These are phyloP conservation scores for Chrysopogon serrulatus DNA, from an alignment of 176 grass and related monocot species.

Conservation along the genomic window DNA sequence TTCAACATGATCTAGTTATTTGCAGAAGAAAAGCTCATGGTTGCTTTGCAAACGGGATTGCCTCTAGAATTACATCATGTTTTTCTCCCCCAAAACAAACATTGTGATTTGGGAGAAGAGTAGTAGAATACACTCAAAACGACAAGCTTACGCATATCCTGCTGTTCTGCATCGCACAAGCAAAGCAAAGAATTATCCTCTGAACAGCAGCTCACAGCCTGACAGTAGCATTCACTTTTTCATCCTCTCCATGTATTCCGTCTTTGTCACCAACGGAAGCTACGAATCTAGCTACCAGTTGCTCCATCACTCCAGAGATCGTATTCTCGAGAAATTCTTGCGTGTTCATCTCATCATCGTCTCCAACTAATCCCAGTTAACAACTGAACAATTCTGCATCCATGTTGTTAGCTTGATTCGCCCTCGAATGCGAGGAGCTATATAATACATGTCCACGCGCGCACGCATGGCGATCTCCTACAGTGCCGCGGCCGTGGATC, in stretches of 20 bases:
- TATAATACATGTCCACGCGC: background rate
- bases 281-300: background rate
- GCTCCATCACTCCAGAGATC: background rate
- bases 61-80: background rate
- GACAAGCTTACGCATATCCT: background rate
- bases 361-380: background rate
- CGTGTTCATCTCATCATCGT: conserved; percentile 13
- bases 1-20: no score
- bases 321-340: background rate
- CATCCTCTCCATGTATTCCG: background rate
- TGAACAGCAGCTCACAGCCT: background rate
- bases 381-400: background rate
- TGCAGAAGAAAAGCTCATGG: no score
- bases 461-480: background rate
- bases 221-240: background rate
- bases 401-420: background rate
- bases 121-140: background rate
- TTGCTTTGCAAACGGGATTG: background rate
- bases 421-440: background rate
- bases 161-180: conserved; percentile 4
- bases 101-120: background rate
- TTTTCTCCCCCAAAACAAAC: background rate
- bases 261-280: conserved; percentile 19
- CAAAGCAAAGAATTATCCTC: conserved; percentile 39
- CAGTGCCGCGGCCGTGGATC: background rate